Conservation (phyloP, 148 eudicot genomes). For the Simmondsia chinensis region DNA sequence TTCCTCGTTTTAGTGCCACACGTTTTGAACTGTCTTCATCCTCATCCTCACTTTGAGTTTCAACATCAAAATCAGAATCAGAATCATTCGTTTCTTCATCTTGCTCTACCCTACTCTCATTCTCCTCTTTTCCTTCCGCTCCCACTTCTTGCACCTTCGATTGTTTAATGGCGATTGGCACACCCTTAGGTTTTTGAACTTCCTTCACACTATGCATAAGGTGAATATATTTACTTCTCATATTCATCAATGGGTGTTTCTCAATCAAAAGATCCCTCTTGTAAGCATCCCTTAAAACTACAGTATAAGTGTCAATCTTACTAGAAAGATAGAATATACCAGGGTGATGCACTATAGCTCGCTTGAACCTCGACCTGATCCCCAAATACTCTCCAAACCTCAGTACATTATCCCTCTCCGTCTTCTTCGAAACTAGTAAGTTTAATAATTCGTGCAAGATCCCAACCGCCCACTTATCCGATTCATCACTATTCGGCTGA, state of each 20-base stretch:
- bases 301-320: conserved; percentile 61
- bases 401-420: conserved; percentile 58
- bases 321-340: conserved; percentile 84
- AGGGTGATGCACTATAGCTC: conserved; percentile 71
- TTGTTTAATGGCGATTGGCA: conserved; percentile 8
- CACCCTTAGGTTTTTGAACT: conserved; percentile 29
- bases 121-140: conserved; percentile 16
- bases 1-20: conserved; percentile 20
- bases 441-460: conserved; percentile 66
- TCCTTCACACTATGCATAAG: conserved; percentile 57
- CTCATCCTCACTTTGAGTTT: conserved; percentile 12
- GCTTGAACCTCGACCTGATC: conserved; percentile 60
- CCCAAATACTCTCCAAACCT: conserved; percentile 67
- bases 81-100: conserved; percentile 16
- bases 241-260: conserved; percentile 49
- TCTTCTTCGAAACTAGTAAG: conserved; percentile 66
- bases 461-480: conserved; percentile 72
- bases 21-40: no score
- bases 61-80: conserved; percentile 38
- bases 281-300: conserved; percentile 74
- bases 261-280: conserved; percentile 65
- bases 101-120: conserved; percentile 16
- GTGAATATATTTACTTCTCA: conserved; percentile 67
- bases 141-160: conserved; percentile 7
- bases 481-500: conserved; percentile 41